Conservation (phyloP, 805 yeast genomes). For the Yarrowia sp. region DNA sequence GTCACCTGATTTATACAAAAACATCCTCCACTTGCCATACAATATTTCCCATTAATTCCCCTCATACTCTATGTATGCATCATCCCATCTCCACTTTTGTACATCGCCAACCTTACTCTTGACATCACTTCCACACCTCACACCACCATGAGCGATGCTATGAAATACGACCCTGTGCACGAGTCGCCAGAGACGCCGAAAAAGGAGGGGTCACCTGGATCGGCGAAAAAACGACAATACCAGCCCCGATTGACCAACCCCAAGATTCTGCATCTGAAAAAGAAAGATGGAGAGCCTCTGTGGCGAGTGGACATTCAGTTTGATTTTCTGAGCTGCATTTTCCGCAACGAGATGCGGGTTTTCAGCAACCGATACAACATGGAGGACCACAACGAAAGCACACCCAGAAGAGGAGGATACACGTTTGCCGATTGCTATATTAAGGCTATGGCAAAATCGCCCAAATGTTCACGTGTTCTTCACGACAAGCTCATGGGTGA, state of each 20-base stretch:
- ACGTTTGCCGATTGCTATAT: constrained; percentile 87
- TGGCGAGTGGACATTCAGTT: constrained; percentile 89
- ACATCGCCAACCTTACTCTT: neutral
- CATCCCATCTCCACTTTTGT: neutral
- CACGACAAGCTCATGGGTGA: constrained; percentile 77
- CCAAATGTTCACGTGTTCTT: constrained; percentile 81
- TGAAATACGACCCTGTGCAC: constrained; percentile 38
- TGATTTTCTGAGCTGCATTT: constrained; percentile 70
- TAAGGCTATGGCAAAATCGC: constrained; percentile 78
- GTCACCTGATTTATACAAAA: too few species aligned
- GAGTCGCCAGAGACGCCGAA: constrained; percentile 38
- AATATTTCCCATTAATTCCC: too few species aligned
- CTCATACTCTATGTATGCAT: neutral
- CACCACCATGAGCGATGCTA: constrained; percentile 15
- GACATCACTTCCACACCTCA: neutral
- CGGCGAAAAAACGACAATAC: constrained; percentile 28
- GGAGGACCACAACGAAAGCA: constrained; percentile 43
- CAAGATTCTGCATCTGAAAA: constrained; percentile 63
- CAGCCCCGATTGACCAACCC: constrained; percentile 41
- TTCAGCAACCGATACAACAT: constrained; percentile 59
- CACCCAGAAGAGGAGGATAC: constrained; percentile 49
- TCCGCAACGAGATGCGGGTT: constrained; percentile 66
- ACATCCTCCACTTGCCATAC: too few species aligned
- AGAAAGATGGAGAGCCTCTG: constrained; percentile 89
- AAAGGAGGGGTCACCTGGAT: constrained; percentile 17